Evolutionary conservation across 2,329 filamentous ascomycete species (phyloP), one percentile per base, ranked within the genome.

Genomic region (Podosphaera fusca): DNA sequence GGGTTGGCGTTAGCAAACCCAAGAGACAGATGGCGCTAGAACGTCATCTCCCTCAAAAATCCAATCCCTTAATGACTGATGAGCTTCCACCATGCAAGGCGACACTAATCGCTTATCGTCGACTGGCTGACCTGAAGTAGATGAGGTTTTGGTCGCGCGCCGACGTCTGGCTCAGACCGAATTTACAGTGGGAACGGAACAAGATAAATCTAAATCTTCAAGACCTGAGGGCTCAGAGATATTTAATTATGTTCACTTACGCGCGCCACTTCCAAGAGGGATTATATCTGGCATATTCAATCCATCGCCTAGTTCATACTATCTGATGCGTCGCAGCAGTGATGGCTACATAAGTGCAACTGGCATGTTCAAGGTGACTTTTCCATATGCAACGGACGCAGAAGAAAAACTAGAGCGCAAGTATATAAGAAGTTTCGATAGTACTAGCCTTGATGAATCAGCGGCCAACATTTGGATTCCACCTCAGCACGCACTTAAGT

Each of bases 381-480:
- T 89, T 66, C 86, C 86, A 6, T 88, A 84, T 70, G 83, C 86
- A 49, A 79, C 83, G 60, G 72, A 76, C 29, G 72, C 75, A 35
- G 85, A 92, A 63, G 86, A 92, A 67, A 80, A 86, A 64, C 71
- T 72, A 1, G 86, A 94, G 73, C 83, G 86, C 67, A 80, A 77
- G 65, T 89, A 87, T 70, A 82, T 98, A 71, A 95, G 95, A 73
- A 79, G 78, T 5, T 81, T 92, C 34, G 71, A 79, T 38, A 84
- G 84, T 35, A 94, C 89, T 8, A 94, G 88, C 64, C 76, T 77
- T 58, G 89, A 96, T 67, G 92, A 96, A 74, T 88, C 92, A 35
- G 92, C 92, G 33, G 92, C 92, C 51, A 98, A 95, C 69, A 81
- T 98, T 56, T 98, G 92, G 92, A 89, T 96, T 55, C 81, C 87